Conservation (phyloP, 345 rosid species). For the Turnera subulata region DNA sequence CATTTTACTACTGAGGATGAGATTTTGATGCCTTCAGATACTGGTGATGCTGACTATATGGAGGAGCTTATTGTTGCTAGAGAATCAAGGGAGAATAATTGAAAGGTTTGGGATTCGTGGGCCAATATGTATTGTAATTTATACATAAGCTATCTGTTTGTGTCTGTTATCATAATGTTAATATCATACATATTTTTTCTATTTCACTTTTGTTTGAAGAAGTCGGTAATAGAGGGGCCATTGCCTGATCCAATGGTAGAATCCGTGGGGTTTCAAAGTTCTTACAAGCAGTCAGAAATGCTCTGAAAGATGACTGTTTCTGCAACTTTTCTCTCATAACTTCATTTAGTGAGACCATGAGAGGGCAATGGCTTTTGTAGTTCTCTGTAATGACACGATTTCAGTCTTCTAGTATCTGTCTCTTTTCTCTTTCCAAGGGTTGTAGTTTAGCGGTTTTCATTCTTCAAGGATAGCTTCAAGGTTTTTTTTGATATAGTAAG, state of each 20-base stretch:
- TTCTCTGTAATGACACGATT: conserved; percentile 11
- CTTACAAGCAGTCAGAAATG: not conserved
- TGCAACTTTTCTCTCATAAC: no score
- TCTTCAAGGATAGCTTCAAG: no score
- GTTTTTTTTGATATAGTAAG: no score
- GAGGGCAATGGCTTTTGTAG: not conserved
- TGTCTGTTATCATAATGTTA: conserved; percentile 24
- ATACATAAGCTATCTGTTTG: conserved; percentile 21
- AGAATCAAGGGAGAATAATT: conserved; percentile 20
- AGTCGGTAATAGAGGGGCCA: not conserved
- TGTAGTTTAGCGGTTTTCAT: no score
- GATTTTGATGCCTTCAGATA: conserved; percentile 55
- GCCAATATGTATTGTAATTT: conserved; percentile 14
- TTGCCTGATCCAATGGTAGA: not conserved
- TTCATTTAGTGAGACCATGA: not conserved
- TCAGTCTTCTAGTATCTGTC: conserved; percentile 12
- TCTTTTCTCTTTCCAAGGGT: not conserved
- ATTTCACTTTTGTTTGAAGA: conserved; percentile 17
- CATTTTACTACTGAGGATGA: conserved; percentile 72
- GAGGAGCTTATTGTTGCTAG: conserved; percentile 85
- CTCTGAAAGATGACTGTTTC: not conserved
- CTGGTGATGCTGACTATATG: conserved; percentile 45
- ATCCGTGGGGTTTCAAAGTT: not conserved
- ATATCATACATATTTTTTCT: conserved; percentile 14
- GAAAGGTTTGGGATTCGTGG: conserved; percentile 17